phyloP scores from a whole-genome alignment of 495 filamentous ascomycete species.

The Coniosporium apollinis region DNA sequence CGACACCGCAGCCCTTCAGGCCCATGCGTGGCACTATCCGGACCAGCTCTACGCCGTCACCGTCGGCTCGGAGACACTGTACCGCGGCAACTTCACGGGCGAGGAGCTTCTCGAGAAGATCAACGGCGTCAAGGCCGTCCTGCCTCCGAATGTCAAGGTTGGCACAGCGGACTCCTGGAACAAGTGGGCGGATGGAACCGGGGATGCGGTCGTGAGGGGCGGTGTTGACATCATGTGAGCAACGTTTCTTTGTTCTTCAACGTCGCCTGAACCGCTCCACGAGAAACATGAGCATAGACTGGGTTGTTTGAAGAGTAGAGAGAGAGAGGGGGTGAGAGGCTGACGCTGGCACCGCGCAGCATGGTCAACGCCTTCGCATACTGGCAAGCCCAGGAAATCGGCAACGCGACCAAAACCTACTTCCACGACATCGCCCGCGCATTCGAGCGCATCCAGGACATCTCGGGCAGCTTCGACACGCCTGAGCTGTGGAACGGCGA shows the following conservation, averaged over 20 bases:
- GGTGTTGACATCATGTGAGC: conserved; percentile 48
- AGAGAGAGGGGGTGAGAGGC: background rate
- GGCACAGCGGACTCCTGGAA: conserved; percentile 77
- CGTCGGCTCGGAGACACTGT: conserved; percentile 62
- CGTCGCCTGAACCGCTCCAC: background rate
- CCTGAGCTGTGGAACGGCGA: conserved; percentile 63
- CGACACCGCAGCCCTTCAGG: conserved; percentile 42
- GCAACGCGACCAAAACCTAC: conserved; percentile 50
- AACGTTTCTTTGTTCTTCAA: too few species aligned
- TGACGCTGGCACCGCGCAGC: conserved; percentile 12
- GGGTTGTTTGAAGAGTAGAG: too few species aligned
- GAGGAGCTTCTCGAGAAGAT: conserved; percentile 45
- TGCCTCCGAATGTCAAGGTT: conserved; percentile 38
- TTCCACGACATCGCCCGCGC: conserved; percentile 61
- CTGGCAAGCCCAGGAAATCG: conserved; percentile 54
- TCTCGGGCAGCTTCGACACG: conserved; percentile 35
- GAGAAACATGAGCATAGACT: too few species aligned
- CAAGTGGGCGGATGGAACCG: conserved; percentile 58
- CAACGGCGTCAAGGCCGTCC: conserved; percentile 35
- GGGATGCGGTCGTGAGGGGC: conserved; percentile 43
- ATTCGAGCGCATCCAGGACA: conserved; percentile 46
- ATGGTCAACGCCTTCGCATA: conserved; percentile 72
- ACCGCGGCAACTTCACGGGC: conserved; percentile 55
- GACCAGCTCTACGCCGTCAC: conserved; percentile 56
- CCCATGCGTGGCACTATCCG: conserved; percentile 32